Percentiles rank a stretch among this genome's conserved stretches.
These are phyloP conservation scores for Cicer cuneatum DNA, from an alignment of 306 rosid genomes.

Conservation along the genomic window DNA sequence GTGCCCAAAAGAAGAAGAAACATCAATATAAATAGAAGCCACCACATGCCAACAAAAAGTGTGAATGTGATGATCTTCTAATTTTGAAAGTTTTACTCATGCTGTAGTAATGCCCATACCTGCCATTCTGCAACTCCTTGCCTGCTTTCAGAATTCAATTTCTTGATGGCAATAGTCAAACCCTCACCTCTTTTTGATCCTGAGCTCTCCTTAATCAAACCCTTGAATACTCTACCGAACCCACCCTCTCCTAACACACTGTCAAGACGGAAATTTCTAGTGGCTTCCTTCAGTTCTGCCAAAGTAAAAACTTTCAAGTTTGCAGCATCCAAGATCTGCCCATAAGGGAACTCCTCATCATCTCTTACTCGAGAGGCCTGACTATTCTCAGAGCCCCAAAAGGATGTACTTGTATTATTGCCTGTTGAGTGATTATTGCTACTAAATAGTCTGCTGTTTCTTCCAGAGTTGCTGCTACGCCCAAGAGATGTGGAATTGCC, in stretches of 20 bases:
- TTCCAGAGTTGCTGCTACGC: constrained; percentile 50
- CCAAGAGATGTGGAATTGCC: constrained; percentile 50
- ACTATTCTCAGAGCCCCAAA: constrained; percentile 66
- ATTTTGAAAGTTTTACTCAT: neutral
- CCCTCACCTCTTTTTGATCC: constrained; percentile 48
- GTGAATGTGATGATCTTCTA: neutral
- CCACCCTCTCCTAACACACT: constrained; percentile 85
- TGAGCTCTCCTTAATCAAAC: constrained; percentile 66
- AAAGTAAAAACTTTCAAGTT: constrained; percentile 66
- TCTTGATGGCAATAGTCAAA: constrained; percentile 74
- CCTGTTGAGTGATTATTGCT: constrained; percentile 56
- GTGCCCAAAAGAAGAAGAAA: constrained; percentile 32
- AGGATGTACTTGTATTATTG: constrained; percentile 56
- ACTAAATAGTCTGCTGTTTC: constrained; percentile 50
- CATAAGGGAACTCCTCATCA: constrained; percentile 65
- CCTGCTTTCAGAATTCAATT: constrained; percentile 63
- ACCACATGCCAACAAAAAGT: constrained; percentile 6
- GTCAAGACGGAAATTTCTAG: constrained; percentile 71
- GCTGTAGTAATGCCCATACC: constrained; percentile 51
- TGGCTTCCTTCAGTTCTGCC: constrained; percentile 71
- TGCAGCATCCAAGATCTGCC: constrained; percentile 70
- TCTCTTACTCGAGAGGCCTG: constrained; percentile 60
- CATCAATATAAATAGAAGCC: constrained; percentile 15
- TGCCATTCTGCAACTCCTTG: constrained; percentile 91
- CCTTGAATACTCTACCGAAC: constrained; percentile 87